phyloP scores from a whole-genome alignment of 371 early-diverging fungal genomes.

The Funneliformis caledonium region DNA sequence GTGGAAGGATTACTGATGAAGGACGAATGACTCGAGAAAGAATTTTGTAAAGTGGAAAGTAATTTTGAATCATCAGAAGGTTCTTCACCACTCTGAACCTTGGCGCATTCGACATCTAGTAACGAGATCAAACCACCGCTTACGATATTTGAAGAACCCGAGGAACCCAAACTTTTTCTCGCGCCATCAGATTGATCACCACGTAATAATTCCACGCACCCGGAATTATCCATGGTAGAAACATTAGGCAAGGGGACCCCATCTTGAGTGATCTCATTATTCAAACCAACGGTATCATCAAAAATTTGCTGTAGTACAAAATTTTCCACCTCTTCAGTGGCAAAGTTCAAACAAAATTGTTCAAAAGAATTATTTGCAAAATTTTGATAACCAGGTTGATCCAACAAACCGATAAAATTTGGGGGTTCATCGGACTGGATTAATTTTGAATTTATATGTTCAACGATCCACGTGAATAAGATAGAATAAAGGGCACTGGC shows the following conservation, averaged over 20 bases:
- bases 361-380: slow-evolving; percentile 63
- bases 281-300: slow-evolving; percentile 57
- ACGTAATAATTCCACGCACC: slow-evolving; percentile 58
- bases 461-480: slow-evolving; percentile 87
- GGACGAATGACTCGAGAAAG: slow-evolving; percentile 49
- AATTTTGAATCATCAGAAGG: slow-evolving; percentile 45
- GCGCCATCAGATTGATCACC: slow-evolving; percentile 40
- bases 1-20: slow-evolving; percentile 51
- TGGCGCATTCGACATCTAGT: slow-evolving; percentile 57
- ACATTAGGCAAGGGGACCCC: slow-evolving; percentile 53
- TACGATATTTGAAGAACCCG: neutral
- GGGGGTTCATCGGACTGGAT: slow-evolving; percentile 65
- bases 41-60: slow-evolving; percentile 50
- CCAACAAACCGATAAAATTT: slow-evolving; percentile 76
- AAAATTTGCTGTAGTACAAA: slow-evolving; percentile 74
- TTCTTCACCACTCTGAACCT: slow-evolving; percentile 44
- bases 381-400: slow-evolving; percentile 68
- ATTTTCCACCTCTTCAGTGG: slow-evolving; percentile 81
- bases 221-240: slow-evolving; percentile 57
- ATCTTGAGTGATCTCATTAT: slow-evolving; percentile 62
- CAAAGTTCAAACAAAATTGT: slow-evolving; percentile 78
- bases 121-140: slow-evolving; percentile 58
- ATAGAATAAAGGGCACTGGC: slow-evolving; percentile 81
- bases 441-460: slow-evolving; percentile 81
- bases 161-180: neutral